phyloP scores from a whole-genome alignment of 1,284 basidiomycete genomes.

The Gomphus sp. region DNA sequence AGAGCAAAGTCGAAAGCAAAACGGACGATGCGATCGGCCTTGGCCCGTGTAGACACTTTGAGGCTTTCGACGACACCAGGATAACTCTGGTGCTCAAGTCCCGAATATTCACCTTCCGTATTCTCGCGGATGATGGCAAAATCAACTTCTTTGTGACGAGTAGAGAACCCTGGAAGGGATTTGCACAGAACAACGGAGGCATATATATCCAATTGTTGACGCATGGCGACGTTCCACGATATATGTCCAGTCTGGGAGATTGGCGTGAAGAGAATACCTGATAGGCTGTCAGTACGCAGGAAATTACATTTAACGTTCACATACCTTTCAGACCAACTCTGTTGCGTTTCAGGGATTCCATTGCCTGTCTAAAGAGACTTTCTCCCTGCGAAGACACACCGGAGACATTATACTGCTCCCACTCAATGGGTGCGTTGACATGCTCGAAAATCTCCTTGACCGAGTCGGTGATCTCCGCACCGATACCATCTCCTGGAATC shows the following conservation, averaged over 20 bases:
- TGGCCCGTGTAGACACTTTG: constrained; percentile 94
- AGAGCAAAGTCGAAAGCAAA: constrained; percentile 99
- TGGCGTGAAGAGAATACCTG: constrained; percentile 97
- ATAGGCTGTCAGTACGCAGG: constrained; percentile 3
- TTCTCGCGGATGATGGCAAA: constrained; percentile 99
- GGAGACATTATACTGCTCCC: constrained; percentile 98
- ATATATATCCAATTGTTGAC: constrained; percentile 98
- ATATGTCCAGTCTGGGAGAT: constrained; percentile 95
- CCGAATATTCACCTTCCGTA: constrained; percentile 99
- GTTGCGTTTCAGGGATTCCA: constrained; percentile 95
- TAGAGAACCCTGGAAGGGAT: constrained; percentile 94
- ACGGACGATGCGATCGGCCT: constrained; percentile 94
- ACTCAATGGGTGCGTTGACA: constrained; percentile 97
- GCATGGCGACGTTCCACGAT: constrained; percentile 99
- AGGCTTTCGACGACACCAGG: constrained; percentile 98
- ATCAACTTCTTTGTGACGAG: constrained; percentile 95
- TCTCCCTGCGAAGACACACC: constrained; percentile 94
- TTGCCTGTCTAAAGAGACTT: constrained; percentile 92
- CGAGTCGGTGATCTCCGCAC: constrained; percentile 94
- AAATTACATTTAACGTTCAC: constrained; percentile 15
- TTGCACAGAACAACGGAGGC: constrained; percentile 98
- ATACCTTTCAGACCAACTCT: constrained; percentile 96
- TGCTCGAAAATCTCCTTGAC: constrained; percentile 99
- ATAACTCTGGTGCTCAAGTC: constrained; percentile 96
- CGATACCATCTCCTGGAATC: constrained; percentile 96